phyloP scores from a whole-genome alignment of 164 flowering plant genomes.

The Malania oleifera region DNA sequence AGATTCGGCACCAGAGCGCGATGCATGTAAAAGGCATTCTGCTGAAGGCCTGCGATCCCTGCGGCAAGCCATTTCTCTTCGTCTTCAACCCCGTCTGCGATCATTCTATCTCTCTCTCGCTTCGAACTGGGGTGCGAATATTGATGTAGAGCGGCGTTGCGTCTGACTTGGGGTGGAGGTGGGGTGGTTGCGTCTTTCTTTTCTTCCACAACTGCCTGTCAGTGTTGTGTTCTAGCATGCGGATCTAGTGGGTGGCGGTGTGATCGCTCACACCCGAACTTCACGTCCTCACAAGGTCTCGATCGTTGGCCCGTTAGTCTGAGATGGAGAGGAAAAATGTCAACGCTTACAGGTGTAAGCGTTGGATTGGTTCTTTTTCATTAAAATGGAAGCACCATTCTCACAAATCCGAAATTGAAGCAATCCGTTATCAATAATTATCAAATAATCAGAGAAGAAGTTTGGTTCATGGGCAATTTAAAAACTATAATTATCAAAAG shows the following conservation, averaged over 20 bases:
- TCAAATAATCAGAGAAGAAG: too few relatives aligned
- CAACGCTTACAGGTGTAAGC: too few relatives aligned
- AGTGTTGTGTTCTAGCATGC: too few relatives aligned
- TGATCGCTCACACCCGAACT: neutral
- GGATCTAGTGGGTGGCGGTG: neutral
- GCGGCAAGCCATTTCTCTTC: slow-evolving; percentile 99
- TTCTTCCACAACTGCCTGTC: neutral
- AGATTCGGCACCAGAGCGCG: slow-evolving; percentile 87
- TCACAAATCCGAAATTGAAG: too few relatives aligned
- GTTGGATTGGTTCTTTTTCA: too few relatives aligned
- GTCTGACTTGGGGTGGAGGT: neutral
- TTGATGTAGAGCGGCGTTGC: too few relatives aligned
- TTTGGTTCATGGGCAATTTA: too few relatives aligned
- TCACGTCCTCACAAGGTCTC: neutral
- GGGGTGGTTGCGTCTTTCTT: neutral
- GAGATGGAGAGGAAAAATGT: too few relatives aligned
- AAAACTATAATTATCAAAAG: too few relatives aligned
- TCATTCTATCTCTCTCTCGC: slow-evolving; percentile 38
- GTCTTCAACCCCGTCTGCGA: slow-evolving; percentile 66
- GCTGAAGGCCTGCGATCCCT: slow-evolving; percentile 94
- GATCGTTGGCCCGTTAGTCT: neutral
- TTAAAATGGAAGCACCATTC: too few relatives aligned
- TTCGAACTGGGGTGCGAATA: too few relatives aligned
- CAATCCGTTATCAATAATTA: too few relatives aligned
- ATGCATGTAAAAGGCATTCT: slow-evolving; percentile 92